Base-by-base conservation (phyloP, 495 filamentous ascomycete genomes). In the Monascus purpureus region DNA sequence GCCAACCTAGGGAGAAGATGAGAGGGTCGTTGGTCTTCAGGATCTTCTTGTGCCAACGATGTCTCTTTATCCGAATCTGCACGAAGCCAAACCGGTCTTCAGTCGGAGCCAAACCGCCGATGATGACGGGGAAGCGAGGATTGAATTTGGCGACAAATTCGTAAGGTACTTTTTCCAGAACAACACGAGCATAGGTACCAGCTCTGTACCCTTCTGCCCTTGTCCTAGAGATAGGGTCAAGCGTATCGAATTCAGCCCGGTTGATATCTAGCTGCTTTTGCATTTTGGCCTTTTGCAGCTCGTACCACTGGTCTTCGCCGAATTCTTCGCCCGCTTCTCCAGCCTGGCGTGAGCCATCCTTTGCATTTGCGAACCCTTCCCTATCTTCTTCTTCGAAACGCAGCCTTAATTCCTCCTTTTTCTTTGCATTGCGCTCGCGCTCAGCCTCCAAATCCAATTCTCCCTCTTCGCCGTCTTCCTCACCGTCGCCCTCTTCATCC, bases 31-130 rank as follows among this genome's bases (percentile, higher is more conserved):
- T 93, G 12, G 83, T 94, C 59, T 97, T 97, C 39, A 97, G 63
- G 35, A 95, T 95, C 66, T 86, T 93, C 72, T 96, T 95, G 53
- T 96, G 90, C 92, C 92, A 97, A 41, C 90, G 71, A 49, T 97
- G 90, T 36, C 82, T 69, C 69, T 95, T 95, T 63, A 97, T 95
- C 23, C 92, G 73, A 30, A 95, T 72, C 53, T 95, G 90, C 9
- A 96, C 77, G 43, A 83, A 95, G 2, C 92, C 90, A 49, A 93
- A 93, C 8, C 90, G 75, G 54, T 95, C 85, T 54, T 97, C 90
- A 0, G 86, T 93, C 6, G 92, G 70, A 24, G 83, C 74, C 25
- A 97, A 65, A 29, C 90, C 90, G 28, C 90, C 90, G 25, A 96
- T 66, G 29, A 97, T 73, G 41, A 97, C 69, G 22, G 92, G 90